These are phyloP conservation scores for Camellia lanceoleosa DNA, from an alignment of 148 eudicot genomes.

Conservation along the genomic window DNA sequence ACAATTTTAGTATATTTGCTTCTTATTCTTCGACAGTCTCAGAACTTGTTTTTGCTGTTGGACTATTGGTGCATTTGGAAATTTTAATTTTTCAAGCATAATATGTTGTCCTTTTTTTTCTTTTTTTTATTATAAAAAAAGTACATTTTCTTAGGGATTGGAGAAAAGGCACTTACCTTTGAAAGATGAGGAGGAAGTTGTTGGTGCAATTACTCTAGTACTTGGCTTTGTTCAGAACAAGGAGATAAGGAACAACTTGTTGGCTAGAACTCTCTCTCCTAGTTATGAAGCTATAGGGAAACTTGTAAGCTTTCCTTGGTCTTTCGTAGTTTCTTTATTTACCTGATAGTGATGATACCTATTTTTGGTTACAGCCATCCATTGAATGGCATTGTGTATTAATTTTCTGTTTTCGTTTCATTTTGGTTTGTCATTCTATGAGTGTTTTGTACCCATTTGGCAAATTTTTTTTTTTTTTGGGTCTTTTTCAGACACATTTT, in stretches of 20 bases:
- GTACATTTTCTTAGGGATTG: conserved; percentile 45
- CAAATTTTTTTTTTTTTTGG: too few species aligned
- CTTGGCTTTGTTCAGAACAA: conserved; percentile 59
- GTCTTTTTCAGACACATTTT: too few species aligned
- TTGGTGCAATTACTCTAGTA: conserved; percentile 69
- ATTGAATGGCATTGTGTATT: background rate
- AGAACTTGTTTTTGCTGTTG: conserved; percentile 2
- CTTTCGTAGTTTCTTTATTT: background rate
- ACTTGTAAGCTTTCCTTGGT: conserved; percentile 58
- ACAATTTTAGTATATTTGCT: background rate
- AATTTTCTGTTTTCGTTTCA: too few species aligned
- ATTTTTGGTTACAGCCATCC: background rate
- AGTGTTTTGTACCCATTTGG: too few species aligned
- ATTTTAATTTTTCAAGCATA: background rate
- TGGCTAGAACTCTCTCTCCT: conserved; percentile 69
- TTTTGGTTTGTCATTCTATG: too few species aligned
- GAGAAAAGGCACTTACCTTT: conserved; percentile 60
- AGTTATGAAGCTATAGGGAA: conserved; percentile 70
- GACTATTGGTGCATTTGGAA: conserved; percentile 2
- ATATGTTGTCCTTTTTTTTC: background rate
- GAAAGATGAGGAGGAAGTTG: conserved; percentile 89
- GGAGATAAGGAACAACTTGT: conserved; percentile 67
- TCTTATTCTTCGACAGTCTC: background rate
- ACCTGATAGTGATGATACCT: background rate
- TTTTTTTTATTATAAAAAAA: background rate